Evolutionary conservation across 768 basidiomycete species (phyloP).

Genomic region (Clavulina sp.): DNA sequence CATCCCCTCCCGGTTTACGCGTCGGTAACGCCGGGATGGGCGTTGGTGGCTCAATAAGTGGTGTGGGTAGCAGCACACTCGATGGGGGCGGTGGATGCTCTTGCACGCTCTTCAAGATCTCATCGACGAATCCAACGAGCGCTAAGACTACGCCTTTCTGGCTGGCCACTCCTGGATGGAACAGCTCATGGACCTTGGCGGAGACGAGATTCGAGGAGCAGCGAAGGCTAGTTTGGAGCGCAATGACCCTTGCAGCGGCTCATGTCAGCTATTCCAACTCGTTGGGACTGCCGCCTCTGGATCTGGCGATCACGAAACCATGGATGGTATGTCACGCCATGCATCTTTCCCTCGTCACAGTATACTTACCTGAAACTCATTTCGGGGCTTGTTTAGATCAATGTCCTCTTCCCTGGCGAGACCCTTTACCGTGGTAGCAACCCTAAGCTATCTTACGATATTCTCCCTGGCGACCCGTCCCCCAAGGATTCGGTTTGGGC

Average conservation of each 20-base stretch:
- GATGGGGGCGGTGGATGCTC: too few relatives aligned
- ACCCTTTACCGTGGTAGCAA: not conserved
- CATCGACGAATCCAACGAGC: not conserved
- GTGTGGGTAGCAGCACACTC: too few relatives aligned
- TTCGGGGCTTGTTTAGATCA: not conserved
- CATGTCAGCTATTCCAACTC: not conserved
- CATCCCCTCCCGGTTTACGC: not conserved
- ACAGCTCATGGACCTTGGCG: conserved; percentile 3
- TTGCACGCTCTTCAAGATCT: not conserved
- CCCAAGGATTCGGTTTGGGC: not conserved
- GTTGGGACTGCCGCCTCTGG: not conserved
- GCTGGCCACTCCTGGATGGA: conserved; percentile 9
- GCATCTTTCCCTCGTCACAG: not conserved
- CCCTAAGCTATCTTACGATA: not conserved
- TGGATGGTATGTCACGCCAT: not conserved
- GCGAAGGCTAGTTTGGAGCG: conserved; percentile 10
- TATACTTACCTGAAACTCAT: not conserved
- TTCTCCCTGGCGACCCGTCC: not conserved
- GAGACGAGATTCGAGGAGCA: conserved; percentile 9
- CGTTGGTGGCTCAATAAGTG: not conserved
- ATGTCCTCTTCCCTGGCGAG: not conserved
- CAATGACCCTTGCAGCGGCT: conserved; percentile 2
- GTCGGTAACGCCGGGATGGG: not conserved
- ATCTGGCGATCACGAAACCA: not conserved
- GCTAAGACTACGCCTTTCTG: conserved; percentile 8